These are phyloP conservation scores for Rhodamnia rubescens DNA, from an alignment of 345 rosid species.

Conservation along the genomic window DNA sequence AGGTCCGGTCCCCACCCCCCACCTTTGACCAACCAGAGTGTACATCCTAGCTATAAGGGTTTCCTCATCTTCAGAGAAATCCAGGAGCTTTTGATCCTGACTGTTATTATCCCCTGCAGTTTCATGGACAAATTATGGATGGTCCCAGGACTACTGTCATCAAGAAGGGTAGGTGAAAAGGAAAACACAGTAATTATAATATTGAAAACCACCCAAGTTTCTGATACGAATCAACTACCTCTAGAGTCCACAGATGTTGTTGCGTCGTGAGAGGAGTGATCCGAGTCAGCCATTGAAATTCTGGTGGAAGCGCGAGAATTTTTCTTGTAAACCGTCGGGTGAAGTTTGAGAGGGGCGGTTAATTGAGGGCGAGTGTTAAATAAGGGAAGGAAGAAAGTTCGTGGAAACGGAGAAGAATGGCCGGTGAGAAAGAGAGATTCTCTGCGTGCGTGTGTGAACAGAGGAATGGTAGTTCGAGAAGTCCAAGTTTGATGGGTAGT, in stretches of 20 bases:
- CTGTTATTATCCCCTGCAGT: conserved; percentile 19
- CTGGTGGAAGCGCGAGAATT: neutral
- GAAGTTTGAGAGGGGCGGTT: neutral
- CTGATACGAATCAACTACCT: neutral
- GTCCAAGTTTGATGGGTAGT: conserved; percentile 45
- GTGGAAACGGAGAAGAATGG: neutral
- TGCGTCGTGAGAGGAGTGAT: conserved; percentile 15
- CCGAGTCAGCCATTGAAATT: conserved; percentile 30
- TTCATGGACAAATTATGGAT: neutral
- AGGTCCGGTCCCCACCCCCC: neutral
- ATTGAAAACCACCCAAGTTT: neutral
- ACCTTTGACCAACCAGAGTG: conserved; percentile 49
- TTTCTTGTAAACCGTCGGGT: neutral
- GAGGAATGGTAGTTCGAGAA: conserved; percentile 39
- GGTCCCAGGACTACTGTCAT: neutral
- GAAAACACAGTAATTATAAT: neutral
- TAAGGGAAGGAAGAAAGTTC: neutral
- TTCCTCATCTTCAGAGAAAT: conserved; percentile 44
- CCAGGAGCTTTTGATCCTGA: conserved; percentile 21
- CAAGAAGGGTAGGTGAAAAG: neutral
- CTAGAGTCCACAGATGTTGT: neutral
- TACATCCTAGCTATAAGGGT: conserved; percentile 38
- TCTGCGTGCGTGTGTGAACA: neutral
- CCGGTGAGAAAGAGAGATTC: neutral
- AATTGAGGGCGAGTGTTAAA: neutral